Base-by-base conservation (phyloP, 257 asterid species). In the Perilla frutescens region DNA sequence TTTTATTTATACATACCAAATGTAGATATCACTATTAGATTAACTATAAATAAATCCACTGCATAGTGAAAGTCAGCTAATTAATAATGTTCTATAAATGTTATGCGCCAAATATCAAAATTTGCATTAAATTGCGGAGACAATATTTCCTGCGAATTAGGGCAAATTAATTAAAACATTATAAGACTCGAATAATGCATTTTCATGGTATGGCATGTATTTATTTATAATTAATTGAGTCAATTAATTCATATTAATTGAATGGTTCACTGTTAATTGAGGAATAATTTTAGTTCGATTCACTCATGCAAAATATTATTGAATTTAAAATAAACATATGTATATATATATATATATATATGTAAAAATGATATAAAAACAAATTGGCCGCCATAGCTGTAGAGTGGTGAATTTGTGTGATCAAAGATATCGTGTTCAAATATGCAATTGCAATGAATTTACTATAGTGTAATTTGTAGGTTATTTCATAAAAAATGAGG, bases 101-200 rank as follows among this genome's bases (percentile, higher is more conserved):
- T 66, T 26, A 65, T 32, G 13, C 67, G 53, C 64, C 50, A 66
- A 71, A 76, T 59, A 76, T 80, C 72, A 75, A 65, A 67, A 43
- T 41, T 71, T 59, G 61, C 81, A 80, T 75, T 80, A 50, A 76
- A 45, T 76, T 71, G 53, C 51, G 44, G n/a, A 7, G 72, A 72
- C 68, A 51, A 65, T 58, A 57, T 76, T 53, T 60, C 84, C 68
- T 66, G 48, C 51, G 6, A 11, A 50, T 39, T 10, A 61, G 79
- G 80, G 79, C 80, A 81, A 37, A 69, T 63, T 72, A 62, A 80
- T 66, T 62, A 70, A 54, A 53, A 26, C 31, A 65, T 47, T 47
- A 29, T 31, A 14, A 8, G 13, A 31, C 47, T 68, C 44, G 41
- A 50, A 53, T 60, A 37, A 67, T 49, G 39, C 51, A 69, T 36